These are phyloP conservation scores for Penstemon barbatus DNA, from an alignment of 257 asterid genomes.

Conservation along the genomic window DNA sequence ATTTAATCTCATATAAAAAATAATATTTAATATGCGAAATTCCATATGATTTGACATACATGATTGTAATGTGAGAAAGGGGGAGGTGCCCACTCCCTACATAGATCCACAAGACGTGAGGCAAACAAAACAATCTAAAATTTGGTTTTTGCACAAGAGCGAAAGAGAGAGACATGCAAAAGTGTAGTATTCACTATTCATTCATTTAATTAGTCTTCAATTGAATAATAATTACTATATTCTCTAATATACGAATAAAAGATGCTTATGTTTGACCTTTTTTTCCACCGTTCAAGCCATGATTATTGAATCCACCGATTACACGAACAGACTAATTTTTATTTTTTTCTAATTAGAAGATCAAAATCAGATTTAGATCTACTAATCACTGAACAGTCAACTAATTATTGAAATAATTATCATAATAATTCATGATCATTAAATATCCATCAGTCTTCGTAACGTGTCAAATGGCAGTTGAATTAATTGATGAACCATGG, in stretches of 20 bases:
- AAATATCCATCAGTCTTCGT: not conserved
- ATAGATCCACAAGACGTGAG: not conserved
- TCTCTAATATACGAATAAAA: not conserved
- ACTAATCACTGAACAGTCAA: slow-evolving; percentile 24
- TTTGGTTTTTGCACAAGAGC: not conserved
- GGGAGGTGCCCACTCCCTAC: not conserved
- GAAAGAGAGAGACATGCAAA: slow-evolving; percentile 18
- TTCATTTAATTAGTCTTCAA: not conserved
- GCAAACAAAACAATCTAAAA: not conserved
- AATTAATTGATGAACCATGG: slow-evolving; percentile 3
- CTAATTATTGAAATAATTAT: not conserved
- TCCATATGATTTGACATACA: too few species aligned
- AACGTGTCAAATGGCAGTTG: not conserved
- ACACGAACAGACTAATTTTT: slow-evolving; percentile 18
- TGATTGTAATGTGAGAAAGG: too few species aligned
- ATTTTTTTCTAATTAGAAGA: not conserved
- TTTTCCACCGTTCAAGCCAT: slow-evolving; percentile 39
- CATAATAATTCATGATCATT: not conserved
- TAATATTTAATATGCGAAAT: too few species aligned
- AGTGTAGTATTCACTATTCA: slow-evolving; percentile 13
- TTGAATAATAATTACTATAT: not conserved
- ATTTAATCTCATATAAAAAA: too few species aligned
- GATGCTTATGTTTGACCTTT: slow-evolving; percentile 29
- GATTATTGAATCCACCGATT: slow-evolving; percentile 34
- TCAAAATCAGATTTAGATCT: slow-evolving; percentile 28